These are phyloP conservation scores for Lenwebbia sp. DNA, from an alignment of 345 rosid genomes.

Conservation along the genomic window DNA sequence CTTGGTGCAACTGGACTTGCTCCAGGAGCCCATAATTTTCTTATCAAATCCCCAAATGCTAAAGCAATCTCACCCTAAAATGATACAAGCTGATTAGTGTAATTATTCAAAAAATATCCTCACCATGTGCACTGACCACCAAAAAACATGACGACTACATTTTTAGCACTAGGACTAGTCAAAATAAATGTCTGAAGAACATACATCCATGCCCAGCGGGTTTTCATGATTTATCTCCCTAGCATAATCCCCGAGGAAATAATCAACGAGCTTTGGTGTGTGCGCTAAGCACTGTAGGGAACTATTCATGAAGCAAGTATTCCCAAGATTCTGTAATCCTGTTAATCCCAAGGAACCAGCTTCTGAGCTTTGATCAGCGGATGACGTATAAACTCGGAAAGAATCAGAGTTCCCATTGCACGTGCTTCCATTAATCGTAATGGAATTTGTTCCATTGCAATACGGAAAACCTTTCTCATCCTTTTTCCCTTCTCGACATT, in stretches of 20 bases:
- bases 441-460: slow-evolving; percentile 33
- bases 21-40: slow-evolving; percentile 94
- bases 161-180: background rate
- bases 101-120: background rate
- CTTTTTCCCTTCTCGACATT: slow-evolving; percentile 65
- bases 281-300: slow-evolving; percentile 95
- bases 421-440: slow-evolving; percentile 36
- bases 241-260: slow-evolving; percentile 82
- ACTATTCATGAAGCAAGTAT: slow-evolving; percentile 99
- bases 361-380: slow-evolving; percentile 58
- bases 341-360: slow-evolving; percentile 90
- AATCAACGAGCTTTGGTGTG: slow-evolving; percentile 95
- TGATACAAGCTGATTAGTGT: background rate
- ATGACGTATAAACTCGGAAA: slow-evolving; percentile 28
- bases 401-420: slow-evolving; percentile 37
- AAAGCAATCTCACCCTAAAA: slow-evolving; percentile 90
- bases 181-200: slow-evolving; percentile 3
- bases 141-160: background rate
- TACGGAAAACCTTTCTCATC: slow-evolving; percentile 44
- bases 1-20: slow-evolving; percentile 77
- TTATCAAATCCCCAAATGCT: slow-evolving; percentile 86
- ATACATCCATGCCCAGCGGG: slow-evolving; percentile 93
- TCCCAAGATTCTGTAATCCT: slow-evolving; percentile 96
- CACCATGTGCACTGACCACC: background rate
- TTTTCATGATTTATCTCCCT: slow-evolving; percentile 83